Percentiles rank a stretch among this genome's conserved stretches.
phyloP scores from a whole-genome alignment of 139 green algal species.

The Chlamydomonas sphaeroides region DNA sequence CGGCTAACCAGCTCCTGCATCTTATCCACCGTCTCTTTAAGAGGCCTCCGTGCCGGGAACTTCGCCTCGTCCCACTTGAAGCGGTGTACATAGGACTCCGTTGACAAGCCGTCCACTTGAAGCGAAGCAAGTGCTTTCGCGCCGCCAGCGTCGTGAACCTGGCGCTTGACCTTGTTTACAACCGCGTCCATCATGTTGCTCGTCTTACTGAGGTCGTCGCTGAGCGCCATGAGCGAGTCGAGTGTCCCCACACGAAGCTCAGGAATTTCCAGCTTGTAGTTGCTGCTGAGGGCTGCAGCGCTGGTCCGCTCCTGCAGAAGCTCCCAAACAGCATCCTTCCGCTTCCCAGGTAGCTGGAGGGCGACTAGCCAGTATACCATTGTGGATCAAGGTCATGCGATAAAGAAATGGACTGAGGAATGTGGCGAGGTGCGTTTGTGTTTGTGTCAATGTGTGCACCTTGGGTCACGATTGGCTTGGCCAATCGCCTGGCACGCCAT shows the following conservation, averaged over 20 bases:
- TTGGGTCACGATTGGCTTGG: too few relatives aligned
- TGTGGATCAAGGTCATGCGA: not conserved
- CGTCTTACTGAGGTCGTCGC: slow-evolving; percentile 93
- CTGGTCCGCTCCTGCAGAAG: slow-evolving; percentile 79
- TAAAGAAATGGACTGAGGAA: too few relatives aligned
- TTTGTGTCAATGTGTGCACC: too few relatives aligned
- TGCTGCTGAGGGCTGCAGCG: slow-evolving; percentile 55
- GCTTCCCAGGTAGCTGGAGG: slow-evolving; percentile 64
- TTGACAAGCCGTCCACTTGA: slow-evolving; percentile 74
- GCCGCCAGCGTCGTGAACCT: slow-evolving; percentile 42
- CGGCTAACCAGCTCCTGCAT: slow-evolving; percentile 87
- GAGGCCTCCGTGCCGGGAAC: slow-evolving; percentile 85
- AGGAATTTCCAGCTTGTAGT: slow-evolving; percentile 86
- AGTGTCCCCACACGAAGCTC: slow-evolving; percentile 94
- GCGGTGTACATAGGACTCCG: slow-evolving; percentile 79
- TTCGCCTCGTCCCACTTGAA: slow-evolving; percentile 98
- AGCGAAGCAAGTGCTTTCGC: slow-evolving; percentile 20
- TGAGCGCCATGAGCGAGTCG: slow-evolving; percentile 92
- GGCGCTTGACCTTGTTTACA: slow-evolving; percentile 88
- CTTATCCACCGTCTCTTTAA: slow-evolving; percentile 91
- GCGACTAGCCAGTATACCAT: slow-evolving; percentile 84
- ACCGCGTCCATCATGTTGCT: slow-evolving; percentile 81
- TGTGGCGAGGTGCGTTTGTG: too few relatives aligned
- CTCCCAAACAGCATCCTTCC: slow-evolving; percentile 75
- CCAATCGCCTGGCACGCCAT: too few relatives aligned